Evolutionary conservation across 208 protist genomes (phyloP).

Genomic region (Eutreptiella sp.): DNA sequence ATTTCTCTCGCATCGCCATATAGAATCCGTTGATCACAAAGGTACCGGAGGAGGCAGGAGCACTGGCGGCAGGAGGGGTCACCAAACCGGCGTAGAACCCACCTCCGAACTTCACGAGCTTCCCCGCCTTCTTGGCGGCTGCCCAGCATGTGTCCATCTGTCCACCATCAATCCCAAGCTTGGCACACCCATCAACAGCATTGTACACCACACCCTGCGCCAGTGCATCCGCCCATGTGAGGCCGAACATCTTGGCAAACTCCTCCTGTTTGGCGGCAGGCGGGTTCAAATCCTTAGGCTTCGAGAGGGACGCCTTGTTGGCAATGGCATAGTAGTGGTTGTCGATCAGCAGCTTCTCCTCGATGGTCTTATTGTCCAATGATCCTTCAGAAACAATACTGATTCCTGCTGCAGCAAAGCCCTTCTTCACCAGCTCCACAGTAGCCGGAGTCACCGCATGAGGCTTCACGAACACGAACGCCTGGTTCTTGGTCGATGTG

Average conservation of each 20-base stretch:
- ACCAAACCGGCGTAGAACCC: constrained; percentile 59
- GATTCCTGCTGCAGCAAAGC: constrained; percentile 46
- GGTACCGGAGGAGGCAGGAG: too few species aligned
- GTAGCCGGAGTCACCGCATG: constrained; percentile 47
- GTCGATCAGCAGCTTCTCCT: constrained; percentile 49
- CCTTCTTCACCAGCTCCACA: constrained; percentile 36
- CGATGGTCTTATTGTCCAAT: constrained; percentile 45
- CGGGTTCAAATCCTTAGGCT: constrained; percentile 47
- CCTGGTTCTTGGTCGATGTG: constrained; percentile 65
- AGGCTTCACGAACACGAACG: constrained; percentile 69
- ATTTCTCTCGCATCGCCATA: constrained; percentile 40
- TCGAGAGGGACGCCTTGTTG: constrained; percentile 53
- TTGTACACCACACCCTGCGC: constrained; percentile 59
- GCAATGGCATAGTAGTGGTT: constrained; percentile 49
- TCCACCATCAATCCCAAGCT: constrained; percentile 41
- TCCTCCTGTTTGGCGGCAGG: constrained; percentile 38
- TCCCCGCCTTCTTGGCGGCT: constrained; percentile 37
- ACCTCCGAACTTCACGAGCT: constrained; percentile 46
- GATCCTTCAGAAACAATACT: constrained; percentile 45
- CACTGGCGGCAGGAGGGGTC: constrained; percentile 42
- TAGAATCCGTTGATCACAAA: constrained; percentile 74
- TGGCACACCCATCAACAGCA: constrained; percentile 45
- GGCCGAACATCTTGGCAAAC: constrained; percentile 53
- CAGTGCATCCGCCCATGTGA: constrained; percentile 56
- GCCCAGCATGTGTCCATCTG: constrained; percentile 47